Conservation (phyloP, 306 rosid species). For the Pueraria montana region DNA sequence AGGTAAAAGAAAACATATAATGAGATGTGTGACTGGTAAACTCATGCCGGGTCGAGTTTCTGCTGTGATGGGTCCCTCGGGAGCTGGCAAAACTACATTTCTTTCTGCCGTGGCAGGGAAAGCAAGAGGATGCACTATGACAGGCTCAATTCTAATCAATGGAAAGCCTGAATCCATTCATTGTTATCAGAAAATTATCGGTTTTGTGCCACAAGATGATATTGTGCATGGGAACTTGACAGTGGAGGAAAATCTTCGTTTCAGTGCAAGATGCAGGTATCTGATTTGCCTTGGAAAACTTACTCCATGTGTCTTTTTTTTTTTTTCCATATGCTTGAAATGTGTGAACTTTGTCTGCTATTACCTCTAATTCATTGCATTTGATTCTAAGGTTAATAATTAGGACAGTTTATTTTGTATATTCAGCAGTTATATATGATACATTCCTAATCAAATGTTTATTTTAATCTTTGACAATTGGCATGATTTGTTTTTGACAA, state of each 20-base stretch:
- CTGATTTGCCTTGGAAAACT: conserved; percentile 27
- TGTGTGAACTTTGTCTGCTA: not conserved
- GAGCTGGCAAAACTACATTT: conserved; percentile 93
- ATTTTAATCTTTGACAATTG: conserved; percentile 6
- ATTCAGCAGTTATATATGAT: conserved; percentile 12
- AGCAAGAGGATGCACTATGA: conserved; percentile 68
- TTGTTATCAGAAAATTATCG: conserved; percentile 74
- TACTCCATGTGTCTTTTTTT: not conserved
- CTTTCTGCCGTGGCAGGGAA: conserved; percentile 87
- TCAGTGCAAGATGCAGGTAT: conserved; percentile 93
- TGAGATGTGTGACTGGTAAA: conserved; percentile 81
- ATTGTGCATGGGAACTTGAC: conserved; percentile 91
- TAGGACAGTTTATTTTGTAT: not conserved
- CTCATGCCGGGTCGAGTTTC: conserved; percentile 82
- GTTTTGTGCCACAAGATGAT: conserved; percentile 94
- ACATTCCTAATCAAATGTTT: conserved; percentile 31
- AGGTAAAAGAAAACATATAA: conserved; percentile 68
- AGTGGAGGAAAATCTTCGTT: conserved; percentile 90
- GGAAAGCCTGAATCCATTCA: conserved; percentile 76
- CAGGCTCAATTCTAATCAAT: conserved; percentile 74
- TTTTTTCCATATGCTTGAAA: conserved; percentile 1
- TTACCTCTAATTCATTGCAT: not conserved
- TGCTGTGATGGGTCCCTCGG: conserved; percentile 95
- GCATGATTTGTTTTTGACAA: not conserved
- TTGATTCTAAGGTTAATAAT: conserved; percentile 22